Percentiles rank a stretch among this genome's conserved stretches.
Evolutionary conservation across 2,329 filamentous ascomycete genomes (phyloP).

Genomic region (Boeremia lycopersici): DNA sequence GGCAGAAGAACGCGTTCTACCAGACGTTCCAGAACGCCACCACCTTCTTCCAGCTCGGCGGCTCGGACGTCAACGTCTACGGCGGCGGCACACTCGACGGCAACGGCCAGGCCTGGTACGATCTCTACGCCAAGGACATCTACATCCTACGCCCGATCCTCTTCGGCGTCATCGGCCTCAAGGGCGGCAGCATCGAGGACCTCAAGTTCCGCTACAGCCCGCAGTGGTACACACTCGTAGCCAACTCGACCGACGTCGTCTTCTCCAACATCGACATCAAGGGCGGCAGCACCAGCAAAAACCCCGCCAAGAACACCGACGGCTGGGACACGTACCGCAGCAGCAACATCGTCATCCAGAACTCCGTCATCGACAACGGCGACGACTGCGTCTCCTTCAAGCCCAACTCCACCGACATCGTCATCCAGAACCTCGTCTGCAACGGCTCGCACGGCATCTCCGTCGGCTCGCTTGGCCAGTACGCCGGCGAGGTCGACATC

Average conservation of each 20-base stretch:
- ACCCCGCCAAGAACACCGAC: constrained; percentile 69
- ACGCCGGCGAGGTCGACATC: constrained; percentile 66
- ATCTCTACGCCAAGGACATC: constrained; percentile 63
- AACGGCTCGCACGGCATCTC: constrained; percentile 75
- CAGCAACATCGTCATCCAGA: constrained; percentile 68
- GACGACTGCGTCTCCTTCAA: constrained; percentile 79
- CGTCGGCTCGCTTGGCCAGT: constrained; percentile 74
- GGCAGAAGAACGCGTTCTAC: constrained; percentile 68
- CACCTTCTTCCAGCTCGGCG: constrained; percentile 71
- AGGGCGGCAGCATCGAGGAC: constrained; percentile 64
- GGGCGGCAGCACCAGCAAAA: constrained; percentile 59
- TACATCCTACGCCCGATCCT: constrained; percentile 65
- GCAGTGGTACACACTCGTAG: constrained; percentile 69
- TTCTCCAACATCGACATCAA: constrained; percentile 67
- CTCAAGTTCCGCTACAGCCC: constrained; percentile 66
- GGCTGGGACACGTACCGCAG: constrained; percentile 68
- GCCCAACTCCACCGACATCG: constrained; percentile 71
- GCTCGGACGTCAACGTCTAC: constrained; percentile 70
- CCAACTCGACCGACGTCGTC: constrained; percentile 68
- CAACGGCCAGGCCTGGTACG: constrained; percentile 69
- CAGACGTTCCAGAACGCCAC: constrained; percentile 70
- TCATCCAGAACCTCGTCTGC: constrained; percentile 70
- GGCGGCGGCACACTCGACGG: constrained; percentile 69
- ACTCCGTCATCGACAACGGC: constrained; percentile 68
- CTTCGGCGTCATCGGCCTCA: constrained; percentile 62